Evolutionary conservation across 139 green algal genomes (phyloP).

Genomic region (Ettlia oleoabundans): DNA sequence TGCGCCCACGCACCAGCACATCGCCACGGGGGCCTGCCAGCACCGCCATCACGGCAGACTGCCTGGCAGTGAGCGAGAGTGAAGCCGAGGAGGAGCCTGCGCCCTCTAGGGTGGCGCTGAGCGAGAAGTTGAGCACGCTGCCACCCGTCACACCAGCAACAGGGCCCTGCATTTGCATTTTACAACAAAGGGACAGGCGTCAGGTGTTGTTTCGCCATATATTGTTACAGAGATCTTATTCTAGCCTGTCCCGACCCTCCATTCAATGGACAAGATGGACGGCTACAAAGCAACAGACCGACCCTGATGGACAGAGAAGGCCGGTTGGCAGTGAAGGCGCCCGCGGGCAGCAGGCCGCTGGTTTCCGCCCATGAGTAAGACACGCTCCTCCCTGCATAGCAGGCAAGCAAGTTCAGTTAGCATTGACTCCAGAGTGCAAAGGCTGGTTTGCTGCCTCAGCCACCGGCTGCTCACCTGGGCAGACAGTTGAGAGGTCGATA

Average conservation of each 20-base stretch:
- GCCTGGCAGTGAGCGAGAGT: conserved; percentile 7
- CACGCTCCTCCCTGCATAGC: background rate
- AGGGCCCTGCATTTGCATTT: background rate
- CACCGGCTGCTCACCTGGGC: background rate
- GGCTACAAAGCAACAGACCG: background rate
- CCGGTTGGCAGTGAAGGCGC: background rate
- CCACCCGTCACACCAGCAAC: background rate
- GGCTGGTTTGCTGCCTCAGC: background rate
- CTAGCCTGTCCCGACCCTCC: background rate
- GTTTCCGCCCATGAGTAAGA: conserved; percentile 6
- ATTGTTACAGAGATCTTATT: too few relatives aligned
- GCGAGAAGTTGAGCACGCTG: background rate
- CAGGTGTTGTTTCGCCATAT: too few relatives aligned
- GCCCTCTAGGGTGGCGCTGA: background rate
- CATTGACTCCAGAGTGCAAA: background rate
- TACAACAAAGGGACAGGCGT: background rate
- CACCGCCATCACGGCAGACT: background rate
- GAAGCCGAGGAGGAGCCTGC: background rate
- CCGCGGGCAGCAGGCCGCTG: background rate
- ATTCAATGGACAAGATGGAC: background rate
- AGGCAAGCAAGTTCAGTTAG: background rate
- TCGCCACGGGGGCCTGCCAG: conserved; percentile 7
- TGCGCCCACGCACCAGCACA: background rate
- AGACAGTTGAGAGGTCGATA: conserved; percentile 7
- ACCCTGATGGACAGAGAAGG: background rate